Percentiles rank a stretch among this genome's conserved stretches.
Conservation (phyloP, 2,329 filamentous ascomycete genomes). For the Gnomoniopsis sp. region DNA sequence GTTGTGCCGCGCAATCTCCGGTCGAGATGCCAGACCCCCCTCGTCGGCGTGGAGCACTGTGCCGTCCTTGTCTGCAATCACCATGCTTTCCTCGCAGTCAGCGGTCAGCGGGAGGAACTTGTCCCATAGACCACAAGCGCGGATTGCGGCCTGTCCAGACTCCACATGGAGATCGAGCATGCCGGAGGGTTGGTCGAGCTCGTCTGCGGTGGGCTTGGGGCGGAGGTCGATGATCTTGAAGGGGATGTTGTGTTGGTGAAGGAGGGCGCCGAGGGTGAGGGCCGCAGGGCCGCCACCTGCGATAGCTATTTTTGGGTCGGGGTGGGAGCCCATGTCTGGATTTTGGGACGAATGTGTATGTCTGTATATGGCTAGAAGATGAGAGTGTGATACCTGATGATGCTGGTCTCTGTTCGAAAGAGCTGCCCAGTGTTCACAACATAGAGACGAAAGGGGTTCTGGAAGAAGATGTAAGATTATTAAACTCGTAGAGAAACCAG, state of each 20-base stretch:
- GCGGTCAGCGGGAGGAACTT: conserved; percentile 39
- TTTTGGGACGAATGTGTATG: not conserved
- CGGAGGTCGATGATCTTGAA: conserved; percentile 35
- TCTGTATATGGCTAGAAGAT: not conserved
- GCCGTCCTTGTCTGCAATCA: conserved; percentile 31
- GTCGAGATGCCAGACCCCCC: conserved; percentile 24
- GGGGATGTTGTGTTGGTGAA: conserved; percentile 35
- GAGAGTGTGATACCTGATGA: not conserved
- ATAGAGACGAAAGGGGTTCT: no score
- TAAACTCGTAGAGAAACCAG: no score
- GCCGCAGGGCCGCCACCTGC: conserved; percentile 44
- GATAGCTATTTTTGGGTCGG: conserved; percentile 35
- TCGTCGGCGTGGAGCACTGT: conserved; percentile 21
- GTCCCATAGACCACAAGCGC: conserved; percentile 39
- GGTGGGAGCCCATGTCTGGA: not conserved
- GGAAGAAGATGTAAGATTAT: no score
- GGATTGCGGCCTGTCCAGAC: conserved; percentile 42
- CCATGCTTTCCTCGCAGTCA: conserved; percentile 38
- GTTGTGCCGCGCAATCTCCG: conserved; percentile 36
- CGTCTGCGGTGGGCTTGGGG: conserved; percentile 23
- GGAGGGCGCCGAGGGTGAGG: conserved; percentile 43
- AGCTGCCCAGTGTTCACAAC: no score
- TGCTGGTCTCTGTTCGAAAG: no score
- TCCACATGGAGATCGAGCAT: conserved; percentile 47
- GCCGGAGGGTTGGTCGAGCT: conserved; percentile 31